A percentile compares a stretch with the other conserved stretches of the same genome.
Conservation (phyloP, 495 filamentous ascomycete genomes). For the Penicillium angulare region DNA sequence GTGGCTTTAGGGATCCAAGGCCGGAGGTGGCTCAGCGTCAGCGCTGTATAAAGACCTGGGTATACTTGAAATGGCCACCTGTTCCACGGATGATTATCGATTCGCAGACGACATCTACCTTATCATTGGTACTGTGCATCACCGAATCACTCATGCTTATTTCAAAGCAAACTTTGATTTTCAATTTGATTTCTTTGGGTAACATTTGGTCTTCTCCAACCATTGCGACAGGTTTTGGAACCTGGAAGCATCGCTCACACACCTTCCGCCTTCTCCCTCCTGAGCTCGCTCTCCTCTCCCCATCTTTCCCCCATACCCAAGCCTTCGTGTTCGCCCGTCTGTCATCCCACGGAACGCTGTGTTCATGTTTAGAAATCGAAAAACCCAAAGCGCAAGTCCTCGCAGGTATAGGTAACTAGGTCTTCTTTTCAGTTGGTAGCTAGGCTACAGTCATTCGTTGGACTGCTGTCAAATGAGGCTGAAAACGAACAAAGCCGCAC, state of each 20-base stretch:
- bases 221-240: not conserved
- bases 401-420: no score
- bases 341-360: not conserved
- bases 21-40: not conserved
- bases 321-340: not conserved
- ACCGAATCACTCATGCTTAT: not conserved
- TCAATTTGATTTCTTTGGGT: not conserved
- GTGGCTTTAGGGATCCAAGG: slow-evolving; percentile 1
- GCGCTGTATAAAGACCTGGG: not conserved
- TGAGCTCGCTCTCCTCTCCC: not conserved
- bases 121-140: not conserved
- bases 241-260: not conserved
- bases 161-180: not conserved
- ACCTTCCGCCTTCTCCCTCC: not conserved
- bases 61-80: not conserved
- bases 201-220: not conserved
- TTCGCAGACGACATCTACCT: not conserved
- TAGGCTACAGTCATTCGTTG: no score
- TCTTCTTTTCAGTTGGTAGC: no score
- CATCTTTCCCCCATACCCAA: not conserved
- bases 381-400: no score
- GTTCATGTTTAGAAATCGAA: no score
- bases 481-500: no score
- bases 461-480: no score
- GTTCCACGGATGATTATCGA: not conserved